phyloP scores from a whole-genome alignment of 495 filamentous ascomycete genomes.

The Umbilicaria muhlenbergii region DNA sequence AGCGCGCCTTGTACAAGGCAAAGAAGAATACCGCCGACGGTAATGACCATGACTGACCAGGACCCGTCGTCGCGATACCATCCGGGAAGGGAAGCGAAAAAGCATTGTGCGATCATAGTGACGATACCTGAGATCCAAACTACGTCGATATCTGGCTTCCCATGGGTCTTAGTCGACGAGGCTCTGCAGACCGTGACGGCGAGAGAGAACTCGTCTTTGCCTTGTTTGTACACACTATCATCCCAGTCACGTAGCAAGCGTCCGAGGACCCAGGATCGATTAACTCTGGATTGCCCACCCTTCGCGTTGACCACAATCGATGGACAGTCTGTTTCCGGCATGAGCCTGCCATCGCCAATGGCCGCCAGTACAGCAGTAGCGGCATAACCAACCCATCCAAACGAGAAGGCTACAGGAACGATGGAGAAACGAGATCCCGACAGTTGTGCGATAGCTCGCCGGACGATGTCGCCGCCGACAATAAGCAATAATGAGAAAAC shows the following conservation, averaged over 20 bases:
- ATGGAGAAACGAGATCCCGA: slow-evolving; percentile 14
- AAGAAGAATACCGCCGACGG: slow-evolving; percentile 23
- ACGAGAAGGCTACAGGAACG: slow-evolving; percentile 37
- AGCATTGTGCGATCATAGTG: slow-evolving; percentile 26
- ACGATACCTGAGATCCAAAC: slow-evolving; percentile 23
- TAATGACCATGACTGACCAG: slow-evolving; percentile 31
- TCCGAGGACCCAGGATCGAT: slow-evolving; percentile 32
- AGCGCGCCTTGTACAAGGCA: slow-evolving; percentile 19
- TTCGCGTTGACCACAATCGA: slow-evolving; percentile 27
- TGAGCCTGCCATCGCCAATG: slow-evolving; percentile 29
- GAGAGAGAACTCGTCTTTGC: slow-evolving; percentile 1
- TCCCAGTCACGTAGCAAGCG: slow-evolving; percentile 34
- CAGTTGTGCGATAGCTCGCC: slow-evolving; percentile 29
- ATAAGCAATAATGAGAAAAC: slow-evolving; percentile 30
- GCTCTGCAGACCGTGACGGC: slow-evolving; percentile 11
- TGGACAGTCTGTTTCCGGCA: slow-evolving; percentile 22
- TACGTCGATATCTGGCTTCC: slow-evolving; percentile 11
- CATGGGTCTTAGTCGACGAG: neutral
- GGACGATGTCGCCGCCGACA: slow-evolving; percentile 34
- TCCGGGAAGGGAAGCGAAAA: slow-evolving; percentile 27
- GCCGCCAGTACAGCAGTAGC: slow-evolving; percentile 22
- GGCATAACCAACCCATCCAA: slow-evolving; percentile 30
- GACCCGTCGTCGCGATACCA: slow-evolving; percentile 21
- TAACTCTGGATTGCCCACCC: slow-evolving; percentile 25
- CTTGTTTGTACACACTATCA: neutral